phyloP scores from a whole-genome alignment of 805 yeast species.

The Nakazawaea wyomingensis region DNA sequence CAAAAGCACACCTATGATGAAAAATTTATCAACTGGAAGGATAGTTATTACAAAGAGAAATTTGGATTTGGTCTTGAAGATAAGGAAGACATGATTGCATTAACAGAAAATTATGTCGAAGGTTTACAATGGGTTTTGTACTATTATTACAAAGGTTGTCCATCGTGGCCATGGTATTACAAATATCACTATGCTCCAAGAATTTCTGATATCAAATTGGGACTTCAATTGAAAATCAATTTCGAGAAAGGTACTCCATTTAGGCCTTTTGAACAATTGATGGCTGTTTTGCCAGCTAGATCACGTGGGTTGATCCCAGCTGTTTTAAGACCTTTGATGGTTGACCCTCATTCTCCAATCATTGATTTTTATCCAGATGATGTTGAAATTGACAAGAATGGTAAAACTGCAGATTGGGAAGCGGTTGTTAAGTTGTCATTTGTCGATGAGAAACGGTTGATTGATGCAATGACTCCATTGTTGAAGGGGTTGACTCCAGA shows the following conservation, averaged over 20 bases:
- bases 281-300: conserved; percentile 96
- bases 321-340: conserved; percentile 77
- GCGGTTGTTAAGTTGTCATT: conserved; percentile 91
- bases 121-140: conserved; percentile 96
- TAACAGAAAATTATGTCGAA: conserved; percentile 80
- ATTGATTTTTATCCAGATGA: conserved; percentile 86
- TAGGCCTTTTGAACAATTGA: conserved; percentile 89
- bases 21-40: conserved; percentile 80
- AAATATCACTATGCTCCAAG: conserved; percentile 91
- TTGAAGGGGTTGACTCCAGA: conserved; percentile 59
- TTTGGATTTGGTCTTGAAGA: conserved; percentile 63
- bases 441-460: conserved; percentile 76
- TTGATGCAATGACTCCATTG: conserved; percentile 65
- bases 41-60: conserved; percentile 78
- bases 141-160: conserved; percentile 86
- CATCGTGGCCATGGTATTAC: conserved; percentile 96
- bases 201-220: conserved; percentile 77
- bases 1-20: conserved; percentile 63
- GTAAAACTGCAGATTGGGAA: conserved; percentile 96
- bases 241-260: conserved; percentile 77
- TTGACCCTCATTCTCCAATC: conserved; percentile 80
- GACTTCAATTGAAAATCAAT: conserved; percentile 56
- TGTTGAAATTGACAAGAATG: conserved; percentile 86
- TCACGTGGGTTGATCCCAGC: conserved; percentile 75
- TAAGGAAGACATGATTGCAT: conserved; percentile 50